phyloP scores from a whole-genome alignment of 345 rosid genomes.

The Draba incana region DNA sequence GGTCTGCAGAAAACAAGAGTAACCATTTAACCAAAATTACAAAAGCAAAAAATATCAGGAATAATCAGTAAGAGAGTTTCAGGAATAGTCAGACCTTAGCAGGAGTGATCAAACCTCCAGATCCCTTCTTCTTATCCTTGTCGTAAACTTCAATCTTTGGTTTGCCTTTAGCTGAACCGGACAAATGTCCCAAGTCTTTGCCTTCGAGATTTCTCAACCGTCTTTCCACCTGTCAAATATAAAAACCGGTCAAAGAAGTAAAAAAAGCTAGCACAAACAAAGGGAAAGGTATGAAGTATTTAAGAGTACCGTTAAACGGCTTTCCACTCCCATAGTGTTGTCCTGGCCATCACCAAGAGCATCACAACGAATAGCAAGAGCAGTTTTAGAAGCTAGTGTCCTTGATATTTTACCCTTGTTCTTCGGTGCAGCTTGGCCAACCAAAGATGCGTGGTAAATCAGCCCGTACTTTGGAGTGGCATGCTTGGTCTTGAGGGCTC shows the following conservation, averaged over 20 bases:
- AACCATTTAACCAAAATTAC: neutral
- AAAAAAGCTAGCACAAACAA: too few species aligned
- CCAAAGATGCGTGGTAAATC: constrained; percentile 75
- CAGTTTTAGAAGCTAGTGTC: constrained; percentile 74
- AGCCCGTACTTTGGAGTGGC: constrained; percentile 86
- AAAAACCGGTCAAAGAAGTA: too few species aligned
- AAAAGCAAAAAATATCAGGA: neutral
- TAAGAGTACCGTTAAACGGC: constrained; percentile 34
- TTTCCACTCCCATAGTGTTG: constrained; percentile 69
- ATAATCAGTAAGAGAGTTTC: neutral
- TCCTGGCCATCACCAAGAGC: constrained; percentile 80
- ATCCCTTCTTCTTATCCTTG: constrained; percentile 74
- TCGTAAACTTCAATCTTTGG: constrained; percentile 87
- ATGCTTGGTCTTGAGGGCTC: constrained; percentile 86
- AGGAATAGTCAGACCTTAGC: constrained; percentile 60
- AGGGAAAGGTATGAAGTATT: too few species aligned
- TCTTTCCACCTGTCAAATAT: constrained; percentile 61
- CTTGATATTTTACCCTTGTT: constrained; percentile 82
- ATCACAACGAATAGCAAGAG: constrained; percentile 69
- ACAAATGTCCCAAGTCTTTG: constrained; percentile 69
- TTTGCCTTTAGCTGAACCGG: constrained; percentile 89
- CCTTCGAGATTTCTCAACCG: constrained; percentile 84
- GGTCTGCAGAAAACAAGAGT: constrained; percentile 46
- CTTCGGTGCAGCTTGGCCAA: constrained; percentile 77
- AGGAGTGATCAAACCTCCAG: constrained; percentile 72